Percentiles rank a stretch among this genome's conserved stretches.
phyloP scores from a whole-genome alignment of 139 green algal genomes.

The Picochlorum sp. region DNA sequence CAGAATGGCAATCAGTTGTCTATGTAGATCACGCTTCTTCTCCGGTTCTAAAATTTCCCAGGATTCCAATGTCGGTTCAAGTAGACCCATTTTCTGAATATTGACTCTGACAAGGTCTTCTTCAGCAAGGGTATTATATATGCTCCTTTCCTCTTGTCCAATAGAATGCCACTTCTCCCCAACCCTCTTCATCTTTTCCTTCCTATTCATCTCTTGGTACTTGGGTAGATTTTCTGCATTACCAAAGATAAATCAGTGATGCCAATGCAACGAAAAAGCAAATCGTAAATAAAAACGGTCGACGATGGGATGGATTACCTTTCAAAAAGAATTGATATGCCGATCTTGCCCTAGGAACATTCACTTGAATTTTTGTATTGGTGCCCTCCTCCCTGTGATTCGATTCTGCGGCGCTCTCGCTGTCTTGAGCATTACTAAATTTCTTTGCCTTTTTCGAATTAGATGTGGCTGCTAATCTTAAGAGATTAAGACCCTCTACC shows the following conservation, averaged over 20 bases:
- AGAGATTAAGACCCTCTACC: constrained; percentile 18
- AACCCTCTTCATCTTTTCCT: not conserved
- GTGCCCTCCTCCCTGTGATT: too few species aligned
- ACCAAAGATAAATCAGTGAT: not conserved
- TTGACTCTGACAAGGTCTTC: not conserved
- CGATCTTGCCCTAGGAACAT: not conserved
- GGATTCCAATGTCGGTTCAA: not conserved
- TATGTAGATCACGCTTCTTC: too few species aligned
- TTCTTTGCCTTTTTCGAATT: too few species aligned
- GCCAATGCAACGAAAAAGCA: too few species aligned
- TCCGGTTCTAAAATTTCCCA: not conserved
- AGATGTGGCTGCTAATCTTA: constrained; percentile 12
- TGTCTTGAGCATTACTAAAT: too few species aligned
- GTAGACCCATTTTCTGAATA: not conserved
- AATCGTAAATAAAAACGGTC: too few species aligned
- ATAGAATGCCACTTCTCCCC: not conserved
- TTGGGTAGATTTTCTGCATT: constrained; percentile 3
- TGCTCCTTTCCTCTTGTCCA: not conserved
- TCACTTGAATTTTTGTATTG: not conserved
- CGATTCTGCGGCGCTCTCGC: too few species aligned
- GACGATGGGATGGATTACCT: not conserved
- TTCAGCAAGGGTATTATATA: not conserved
- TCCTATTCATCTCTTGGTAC: not conserved
- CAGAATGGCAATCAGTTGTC: too few species aligned
- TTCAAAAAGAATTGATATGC: constrained; percentile 4